phyloP scores from a whole-genome alignment of 257 asterid species.

The Lithospermum erythrorhizon region DNA sequence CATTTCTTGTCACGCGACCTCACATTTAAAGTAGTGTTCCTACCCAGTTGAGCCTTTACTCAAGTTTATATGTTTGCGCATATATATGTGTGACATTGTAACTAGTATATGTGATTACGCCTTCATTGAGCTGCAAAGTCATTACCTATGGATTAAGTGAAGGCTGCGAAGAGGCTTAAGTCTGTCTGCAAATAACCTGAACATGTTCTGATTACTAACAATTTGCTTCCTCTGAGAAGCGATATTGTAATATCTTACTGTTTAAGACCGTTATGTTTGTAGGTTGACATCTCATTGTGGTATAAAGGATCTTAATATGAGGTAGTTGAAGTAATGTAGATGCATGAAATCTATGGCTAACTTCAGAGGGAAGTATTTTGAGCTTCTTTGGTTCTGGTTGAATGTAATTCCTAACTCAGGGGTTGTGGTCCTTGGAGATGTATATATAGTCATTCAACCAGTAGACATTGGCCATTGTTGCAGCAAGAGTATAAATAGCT shows the following conservation, averaged over 20 bases:
- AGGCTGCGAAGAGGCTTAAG: slow-evolving; percentile 87
- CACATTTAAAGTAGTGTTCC: too few relatives aligned
- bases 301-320: slow-evolving; percentile 7
- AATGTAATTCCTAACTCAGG: slow-evolving; percentile 12
- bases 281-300: neutral
- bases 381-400: slow-evolving; percentile 12
- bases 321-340: slow-evolving; percentile 26
- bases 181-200: slow-evolving; percentile 45
- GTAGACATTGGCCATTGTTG: neutral
- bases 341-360: slow-evolving; percentile 17
- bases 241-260: slow-evolving; percentile 11
- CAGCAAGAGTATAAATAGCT: too few relatives aligned
- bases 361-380: slow-evolving; percentile 14
- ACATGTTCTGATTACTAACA: slow-evolving; percentile 36
- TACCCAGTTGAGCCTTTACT: neutral
- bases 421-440: slow-evolving; percentile 18
- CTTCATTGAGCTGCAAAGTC: slow-evolving; percentile 87
- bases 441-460: slow-evolving; percentile 8
- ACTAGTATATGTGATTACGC: neutral
- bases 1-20: too few relatives aligned
- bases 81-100: neutral
- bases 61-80: neutral
- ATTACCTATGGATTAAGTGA: slow-evolving; percentile 63
- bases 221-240: slow-evolving; percentile 4
- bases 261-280: slow-evolving; percentile 7